A percentile compares a stretch with the other conserved stretches of the same genome.
These are phyloP conservation scores for Sutorius australiensis DNA, from an alignment of 768 basidiomycete genomes.

Conservation along the genomic window DNA sequence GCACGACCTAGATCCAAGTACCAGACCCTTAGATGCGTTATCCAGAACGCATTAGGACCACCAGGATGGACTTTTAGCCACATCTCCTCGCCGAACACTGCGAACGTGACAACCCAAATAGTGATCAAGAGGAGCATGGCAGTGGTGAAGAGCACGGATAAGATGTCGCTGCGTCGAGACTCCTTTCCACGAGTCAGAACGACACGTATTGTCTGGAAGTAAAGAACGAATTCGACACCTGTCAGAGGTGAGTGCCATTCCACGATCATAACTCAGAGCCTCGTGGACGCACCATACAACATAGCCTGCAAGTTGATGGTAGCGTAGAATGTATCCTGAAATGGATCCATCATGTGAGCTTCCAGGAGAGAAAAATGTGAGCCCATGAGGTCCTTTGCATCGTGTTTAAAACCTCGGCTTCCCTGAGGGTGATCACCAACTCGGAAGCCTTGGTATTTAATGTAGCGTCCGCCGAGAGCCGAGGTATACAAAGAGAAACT, in stretches of 20 bases:
- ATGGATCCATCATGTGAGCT: too few species aligned
- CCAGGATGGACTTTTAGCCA: neutral
- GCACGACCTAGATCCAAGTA: neutral
- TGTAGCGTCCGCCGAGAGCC: too few species aligned
- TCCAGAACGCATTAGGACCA: neutral
- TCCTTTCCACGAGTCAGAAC: too few species aligned
- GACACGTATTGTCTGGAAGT: neutral
- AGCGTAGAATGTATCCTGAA: too few species aligned
- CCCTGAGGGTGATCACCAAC: too few species aligned
- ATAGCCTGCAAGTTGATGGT: too few species aligned
- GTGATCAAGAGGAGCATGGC: neutral
- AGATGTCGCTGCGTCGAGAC: neutral
- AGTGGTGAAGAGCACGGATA: neutral
- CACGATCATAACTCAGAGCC: too few species aligned
- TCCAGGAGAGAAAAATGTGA: too few species aligned
- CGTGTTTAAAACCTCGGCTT: too few species aligned
- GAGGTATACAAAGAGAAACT: too few species aligned
- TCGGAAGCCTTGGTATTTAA: too few species aligned
- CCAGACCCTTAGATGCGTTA: neutral
- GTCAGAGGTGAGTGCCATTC: neutral
- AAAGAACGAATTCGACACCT: neutral
- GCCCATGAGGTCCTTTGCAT: too few species aligned
- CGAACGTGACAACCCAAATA: neutral
- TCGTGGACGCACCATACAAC: neutral
- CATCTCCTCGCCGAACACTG: neutral